Conservation (phyloP, 352 stramenopile species). For the Pythium insidiosum region DNA sequence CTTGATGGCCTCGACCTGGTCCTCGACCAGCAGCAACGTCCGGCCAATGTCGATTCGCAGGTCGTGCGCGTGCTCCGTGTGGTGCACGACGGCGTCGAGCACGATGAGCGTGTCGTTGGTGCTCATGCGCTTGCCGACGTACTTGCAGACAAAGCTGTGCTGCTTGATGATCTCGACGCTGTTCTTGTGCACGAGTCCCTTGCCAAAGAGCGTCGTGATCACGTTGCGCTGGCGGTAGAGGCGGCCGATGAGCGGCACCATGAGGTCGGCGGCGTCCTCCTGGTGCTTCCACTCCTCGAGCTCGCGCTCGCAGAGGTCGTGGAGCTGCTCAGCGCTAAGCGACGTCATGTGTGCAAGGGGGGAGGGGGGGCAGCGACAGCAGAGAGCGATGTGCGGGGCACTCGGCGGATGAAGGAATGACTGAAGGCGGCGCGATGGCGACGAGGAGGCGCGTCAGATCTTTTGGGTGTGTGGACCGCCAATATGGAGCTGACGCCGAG, state of each 20-base stretch:
- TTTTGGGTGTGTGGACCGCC: too few relatives aligned
- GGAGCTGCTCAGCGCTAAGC: slow-evolving; percentile 40
- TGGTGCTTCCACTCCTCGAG: slow-evolving; percentile 72
- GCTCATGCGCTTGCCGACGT: slow-evolving; percentile 71
- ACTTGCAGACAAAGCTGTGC: slow-evolving; percentile 81
- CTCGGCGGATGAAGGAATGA: too few relatives aligned
- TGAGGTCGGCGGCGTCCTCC: slow-evolving; percentile 75
- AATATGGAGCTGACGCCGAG: too few relatives aligned
- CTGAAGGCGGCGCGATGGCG: too few relatives aligned
- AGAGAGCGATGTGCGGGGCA: too few relatives aligned
- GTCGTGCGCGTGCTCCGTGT: slow-evolving; percentile 43
- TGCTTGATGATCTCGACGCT: slow-evolving; percentile 79
- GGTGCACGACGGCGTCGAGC: slow-evolving; percentile 49
- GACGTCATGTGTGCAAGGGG: slow-evolving; percentile 20
- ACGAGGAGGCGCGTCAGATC: too few relatives aligned
- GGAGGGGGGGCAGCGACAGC: background rate
- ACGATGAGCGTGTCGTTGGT: slow-evolving; percentile 70
- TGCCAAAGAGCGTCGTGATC: slow-evolving; percentile 77
- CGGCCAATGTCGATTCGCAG: slow-evolving; percentile 78
- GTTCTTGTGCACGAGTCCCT: slow-evolving; percentile 81
- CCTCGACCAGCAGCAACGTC: slow-evolving; percentile 60
- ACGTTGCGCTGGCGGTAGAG: slow-evolving; percentile 82
- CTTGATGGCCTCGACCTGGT: slow-evolving; percentile 43
- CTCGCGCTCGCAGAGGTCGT: slow-evolving; percentile 44
- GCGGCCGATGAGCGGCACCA: slow-evolving; percentile 75